Evolutionary conservation across 495 filamentous ascomycete species (phyloP), one percentile per base, ranked within the genome.

Genomic region (Evernia prunastri): DNA sequence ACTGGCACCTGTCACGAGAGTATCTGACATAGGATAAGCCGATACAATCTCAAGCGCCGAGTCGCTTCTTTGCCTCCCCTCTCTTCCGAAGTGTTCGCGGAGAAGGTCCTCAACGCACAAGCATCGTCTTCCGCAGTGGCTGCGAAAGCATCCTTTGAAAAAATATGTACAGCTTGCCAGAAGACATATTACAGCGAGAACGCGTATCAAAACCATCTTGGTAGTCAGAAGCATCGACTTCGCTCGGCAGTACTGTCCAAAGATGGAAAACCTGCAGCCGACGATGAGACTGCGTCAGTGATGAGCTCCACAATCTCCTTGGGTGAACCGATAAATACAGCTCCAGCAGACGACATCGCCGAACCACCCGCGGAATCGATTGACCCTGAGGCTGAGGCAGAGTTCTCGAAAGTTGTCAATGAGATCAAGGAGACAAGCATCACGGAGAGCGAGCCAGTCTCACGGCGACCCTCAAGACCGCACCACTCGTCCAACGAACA

Each of bases 161-260:
- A 86, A 68, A 73, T 79, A 18, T 98, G 94, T 73, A 78, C 84
- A 5, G 84, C 86, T 3, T 98, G 94, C 79, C 87, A 89, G 69
- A 95, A 94, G 78, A 89, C 88, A 29, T 98, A 92, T 77, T 97
- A 87, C 80, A 96, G 91, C 73, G 91, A 96, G 71, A 96, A 96
- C 76, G 92, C 94, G 20, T 97, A 90, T 74, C 83, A 85, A 70
- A 97, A 99, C 73, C 94, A 99, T 73, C 70, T 97, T 36, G 87
- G 87, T 66, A 96, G 92, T 75, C 86, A 90, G 67, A 97, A 95
- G 75, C 94, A 99, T 72, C 88, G 86, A 74, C 81, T 85, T 60
- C 87, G 87, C 68, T 78, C 87, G 33, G 76, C 79, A 27, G 79
- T 76, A 0, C 40, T 80, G 54, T 76, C 76, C 56, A 72, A 69